These are phyloP conservation scores for Phlebopus sp. DNA, from an alignment of 1,284 basidiomycete genomes.

Conservation along the genomic window DNA sequence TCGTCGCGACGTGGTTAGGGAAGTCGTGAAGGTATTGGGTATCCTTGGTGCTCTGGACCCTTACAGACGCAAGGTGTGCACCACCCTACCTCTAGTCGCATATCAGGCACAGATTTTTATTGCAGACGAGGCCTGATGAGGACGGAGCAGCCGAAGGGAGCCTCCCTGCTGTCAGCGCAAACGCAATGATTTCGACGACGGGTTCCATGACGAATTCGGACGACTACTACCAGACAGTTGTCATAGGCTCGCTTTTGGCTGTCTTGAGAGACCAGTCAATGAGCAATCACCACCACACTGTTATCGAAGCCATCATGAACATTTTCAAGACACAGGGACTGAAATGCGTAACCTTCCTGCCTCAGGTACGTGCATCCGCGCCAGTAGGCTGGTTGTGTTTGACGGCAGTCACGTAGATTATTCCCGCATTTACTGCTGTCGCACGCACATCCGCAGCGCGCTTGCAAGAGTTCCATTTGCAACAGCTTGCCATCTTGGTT, in stretches of 20 bases:
- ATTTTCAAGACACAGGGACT: slow-evolving; percentile 99
- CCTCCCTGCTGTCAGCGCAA: slow-evolving; percentile 58
- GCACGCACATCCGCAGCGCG: slow-evolving; percentile 81
- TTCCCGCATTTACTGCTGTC: slow-evolving; percentile 92
- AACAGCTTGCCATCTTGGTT: slow-evolving; percentile 95
- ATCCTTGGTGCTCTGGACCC: slow-evolving; percentile 98
- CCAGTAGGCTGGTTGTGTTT: background rate
- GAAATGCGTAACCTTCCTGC: slow-evolving; percentile 94
- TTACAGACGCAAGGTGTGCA: slow-evolving; percentile 83
- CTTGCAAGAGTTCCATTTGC: slow-evolving; percentile 91
- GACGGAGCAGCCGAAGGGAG: slow-evolving; percentile 72
- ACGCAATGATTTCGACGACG: slow-evolving; percentile 45
- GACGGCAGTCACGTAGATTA: slow-evolving; percentile 62
- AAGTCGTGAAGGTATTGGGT: slow-evolving; percentile 92
- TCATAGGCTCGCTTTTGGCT: slow-evolving; percentile 85
- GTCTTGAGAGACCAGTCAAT: slow-evolving; percentile 90
- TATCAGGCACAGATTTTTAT: slow-evolving; percentile 10
- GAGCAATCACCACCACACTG: slow-evolving; percentile 84
- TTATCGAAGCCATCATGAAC: slow-evolving; percentile 98
- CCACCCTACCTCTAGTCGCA: background rate
- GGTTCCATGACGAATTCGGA: slow-evolving; percentile 62
- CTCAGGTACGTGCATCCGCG: slow-evolving; percentile 61
- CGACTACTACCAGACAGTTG: slow-evolving; percentile 98
- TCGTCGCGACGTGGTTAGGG: slow-evolving; percentile 88
- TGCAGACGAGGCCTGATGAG: slow-evolving; percentile 71